A percentile compares a stretch with the other conserved stretches of the same genome.
Conservation (phyloP, 2,329 filamentous ascomycete genomes). For the Monosporascus sp. region DNA sequence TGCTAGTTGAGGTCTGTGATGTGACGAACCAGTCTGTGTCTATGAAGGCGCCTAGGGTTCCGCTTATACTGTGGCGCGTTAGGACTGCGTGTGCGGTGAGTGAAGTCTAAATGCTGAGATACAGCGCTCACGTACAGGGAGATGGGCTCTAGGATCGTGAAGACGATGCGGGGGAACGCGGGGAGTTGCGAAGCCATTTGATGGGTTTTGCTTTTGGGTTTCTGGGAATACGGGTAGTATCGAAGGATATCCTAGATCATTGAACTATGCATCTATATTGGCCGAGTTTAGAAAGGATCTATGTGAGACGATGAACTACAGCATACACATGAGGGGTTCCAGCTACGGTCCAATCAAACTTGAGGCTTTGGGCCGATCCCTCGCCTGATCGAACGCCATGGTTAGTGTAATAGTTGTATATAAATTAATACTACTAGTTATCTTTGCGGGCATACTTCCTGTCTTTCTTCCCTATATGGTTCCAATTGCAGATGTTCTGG, state of each 20-base stretch:
- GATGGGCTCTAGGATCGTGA: conserved; percentile 64
- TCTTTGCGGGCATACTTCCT: too few species aligned
- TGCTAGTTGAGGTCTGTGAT: conserved; percentile 49
- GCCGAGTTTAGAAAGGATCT: too few species aligned
- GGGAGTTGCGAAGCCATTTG: conserved; percentile 57
- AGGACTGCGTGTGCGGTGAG: not conserved
- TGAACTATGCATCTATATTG: too few species aligned
- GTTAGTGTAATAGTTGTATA: not conserved
- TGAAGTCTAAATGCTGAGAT: not conserved
- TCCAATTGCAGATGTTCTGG: too few species aligned
- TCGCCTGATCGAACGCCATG: not conserved
- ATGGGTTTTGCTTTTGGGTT: too few species aligned
- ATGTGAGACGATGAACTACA: too few species aligned
- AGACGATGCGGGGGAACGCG: conserved; percentile 57
- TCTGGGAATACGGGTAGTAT: too few species aligned
- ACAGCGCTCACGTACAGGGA: conserved; percentile 48
- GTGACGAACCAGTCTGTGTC: conserved; percentile 58
- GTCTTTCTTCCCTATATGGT: too few species aligned
- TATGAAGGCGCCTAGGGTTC: conserved; percentile 51
- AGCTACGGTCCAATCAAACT: not conserved
- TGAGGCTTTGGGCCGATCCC: not conserved
- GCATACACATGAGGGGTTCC: too few species aligned
- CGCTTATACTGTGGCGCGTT: conserved; percentile 46
- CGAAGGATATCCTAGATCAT: too few species aligned
- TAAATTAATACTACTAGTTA: too few species aligned